phyloP scores from a whole-genome alignment of 352 stramenopile species.

The Phytophthora sansomeana region DNA sequence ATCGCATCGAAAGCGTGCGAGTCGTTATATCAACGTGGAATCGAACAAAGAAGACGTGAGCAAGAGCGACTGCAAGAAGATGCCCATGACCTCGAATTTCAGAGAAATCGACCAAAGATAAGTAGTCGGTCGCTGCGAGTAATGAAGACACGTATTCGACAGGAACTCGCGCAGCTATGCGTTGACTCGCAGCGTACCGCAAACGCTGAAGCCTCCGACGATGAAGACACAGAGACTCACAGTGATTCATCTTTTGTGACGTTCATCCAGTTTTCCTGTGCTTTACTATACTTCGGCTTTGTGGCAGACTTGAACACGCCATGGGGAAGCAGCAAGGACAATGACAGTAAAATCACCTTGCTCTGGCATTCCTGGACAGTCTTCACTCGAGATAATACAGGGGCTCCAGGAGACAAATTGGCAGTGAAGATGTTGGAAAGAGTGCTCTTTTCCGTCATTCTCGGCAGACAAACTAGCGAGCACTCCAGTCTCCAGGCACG shows the following conservation, averaged over 20 bases:
- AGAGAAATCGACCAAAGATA: conserved; percentile 42
- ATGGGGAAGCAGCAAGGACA: conserved; percentile 26
- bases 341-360: conserved; percentile 42
- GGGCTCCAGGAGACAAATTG: neutral
- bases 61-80: conserved; percentile 36
- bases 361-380: conserved; percentile 64
- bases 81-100: conserved; percentile 17
- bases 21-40: conserved; percentile 55
- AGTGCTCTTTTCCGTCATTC: conserved; percentile 36
- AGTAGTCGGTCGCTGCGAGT: conserved; percentile 45
- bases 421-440: conserved; percentile 22
- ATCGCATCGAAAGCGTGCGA: conserved; percentile 52
- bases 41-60: conserved; percentile 49
- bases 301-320: conserved; percentile 48
- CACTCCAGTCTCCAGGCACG: conserved; percentile 6
- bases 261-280: conserved; percentile 69
- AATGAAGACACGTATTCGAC: conserved; percentile 47
- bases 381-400: conserved; percentile 26
- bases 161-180: conserved; percentile 50
- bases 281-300: conserved; percentile 65
- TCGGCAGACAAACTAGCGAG: conserved; percentile 16
- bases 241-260: conserved; percentile 18
- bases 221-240: neutral
- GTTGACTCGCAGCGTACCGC: conserved; percentile 13
- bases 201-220: conserved; percentile 1